Percentiles rank a stretch among this genome's conserved stretches.
Conservation (phyloP, 2,329 filamentous ascomycete genomes). For the Ophiosphaerella narmari region DNA sequence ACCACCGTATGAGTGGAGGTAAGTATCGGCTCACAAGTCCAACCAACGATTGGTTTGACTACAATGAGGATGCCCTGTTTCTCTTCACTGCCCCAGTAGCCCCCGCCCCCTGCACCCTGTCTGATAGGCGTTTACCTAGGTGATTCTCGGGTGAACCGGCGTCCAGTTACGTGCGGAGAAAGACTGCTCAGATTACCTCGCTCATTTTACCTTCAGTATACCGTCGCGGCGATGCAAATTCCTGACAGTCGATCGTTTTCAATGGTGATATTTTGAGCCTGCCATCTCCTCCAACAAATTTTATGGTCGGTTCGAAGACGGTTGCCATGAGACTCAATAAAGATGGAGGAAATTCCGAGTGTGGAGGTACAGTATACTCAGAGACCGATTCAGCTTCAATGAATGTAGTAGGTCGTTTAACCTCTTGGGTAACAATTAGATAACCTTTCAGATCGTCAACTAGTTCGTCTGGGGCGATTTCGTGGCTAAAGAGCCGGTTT, state of each 20-base stretch:
- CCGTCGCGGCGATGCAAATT: slow-evolving; percentile 1
- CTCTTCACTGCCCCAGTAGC: too few relatives aligned
- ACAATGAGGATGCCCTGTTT: too few relatives aligned
- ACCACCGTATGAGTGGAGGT: too few relatives aligned
- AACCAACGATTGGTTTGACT: too few relatives aligned
- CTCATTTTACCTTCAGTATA: too few relatives aligned
- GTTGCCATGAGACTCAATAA: slow-evolving; percentile 27
- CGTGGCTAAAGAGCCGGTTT: slow-evolving; percentile 13
- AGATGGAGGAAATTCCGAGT: slow-evolving; percentile 11
- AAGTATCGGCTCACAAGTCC: too few relatives aligned
- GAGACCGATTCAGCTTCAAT: background rate
- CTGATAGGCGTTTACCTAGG: too few relatives aligned
- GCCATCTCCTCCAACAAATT: slow-evolving; percentile 1
- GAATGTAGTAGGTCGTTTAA: slow-evolving; percentile 6
- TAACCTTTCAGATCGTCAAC: background rate
- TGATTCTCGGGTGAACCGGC: too few relatives aligned
- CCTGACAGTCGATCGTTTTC: background rate
- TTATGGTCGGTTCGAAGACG: slow-evolving; percentile 25
- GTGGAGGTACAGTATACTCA: slow-evolving; percentile 13
- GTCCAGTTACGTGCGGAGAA: too few relatives aligned
- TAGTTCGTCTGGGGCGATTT: slow-evolving; percentile 28
- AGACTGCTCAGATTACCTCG: too few relatives aligned
- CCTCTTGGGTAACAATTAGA: background rate
- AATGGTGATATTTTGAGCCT: slow-evolving; percentile 1
- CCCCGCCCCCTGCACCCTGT: too few relatives aligned